A percentile compares a stretch with the other conserved stretches of the same genome.
These are phyloP conservation scores for Pseudotsuga menziesii DNA, from an alignment of 75 land plant genomes.

Conservation along the genomic window DNA sequence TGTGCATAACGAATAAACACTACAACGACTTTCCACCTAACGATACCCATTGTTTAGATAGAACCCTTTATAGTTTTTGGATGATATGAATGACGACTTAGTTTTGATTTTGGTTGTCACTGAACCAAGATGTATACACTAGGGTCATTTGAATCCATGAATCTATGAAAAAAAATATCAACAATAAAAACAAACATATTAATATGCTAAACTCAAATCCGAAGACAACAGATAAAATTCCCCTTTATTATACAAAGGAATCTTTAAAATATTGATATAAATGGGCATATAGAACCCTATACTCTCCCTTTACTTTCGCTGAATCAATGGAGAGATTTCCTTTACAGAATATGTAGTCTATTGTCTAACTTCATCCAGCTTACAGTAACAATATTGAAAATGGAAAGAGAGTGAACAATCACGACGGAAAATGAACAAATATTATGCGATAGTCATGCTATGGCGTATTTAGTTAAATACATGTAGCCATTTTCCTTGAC, in stretches of 20 bases:
- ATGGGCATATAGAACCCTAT: not conserved
- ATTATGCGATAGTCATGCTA: not conserved
- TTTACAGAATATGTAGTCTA: not conserved
- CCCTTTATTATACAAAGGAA: not conserved
- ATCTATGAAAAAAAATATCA: constrained; percentile 41
- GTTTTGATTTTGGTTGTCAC: constrained; percentile 56
- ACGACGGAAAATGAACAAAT: not conserved
- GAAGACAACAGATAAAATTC: not conserved
- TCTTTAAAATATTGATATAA: not conserved
- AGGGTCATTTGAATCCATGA: constrained; percentile 89
- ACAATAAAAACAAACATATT: not conserved
- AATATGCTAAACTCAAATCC: not conserved
- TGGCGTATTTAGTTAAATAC: not conserved
- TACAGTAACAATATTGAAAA: not conserved
- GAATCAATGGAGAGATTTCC: not conserved
- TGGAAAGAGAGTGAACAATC: not conserved
- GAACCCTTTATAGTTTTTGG: constrained; percentile 28
- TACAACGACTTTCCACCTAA: not conserved
- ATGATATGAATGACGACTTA: constrained; percentile 63
- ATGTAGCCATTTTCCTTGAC: too few species aligned
- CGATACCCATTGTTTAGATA: not conserved
- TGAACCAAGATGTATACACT: constrained; percentile 80
- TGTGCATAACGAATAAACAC: too few species aligned
- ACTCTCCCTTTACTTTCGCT: not conserved
- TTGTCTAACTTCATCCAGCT: not conserved